These are phyloP conservation scores for Vitis cinerea DNA, from an alignment of 164 flowering plant genomes.

Conservation along the genomic window DNA sequence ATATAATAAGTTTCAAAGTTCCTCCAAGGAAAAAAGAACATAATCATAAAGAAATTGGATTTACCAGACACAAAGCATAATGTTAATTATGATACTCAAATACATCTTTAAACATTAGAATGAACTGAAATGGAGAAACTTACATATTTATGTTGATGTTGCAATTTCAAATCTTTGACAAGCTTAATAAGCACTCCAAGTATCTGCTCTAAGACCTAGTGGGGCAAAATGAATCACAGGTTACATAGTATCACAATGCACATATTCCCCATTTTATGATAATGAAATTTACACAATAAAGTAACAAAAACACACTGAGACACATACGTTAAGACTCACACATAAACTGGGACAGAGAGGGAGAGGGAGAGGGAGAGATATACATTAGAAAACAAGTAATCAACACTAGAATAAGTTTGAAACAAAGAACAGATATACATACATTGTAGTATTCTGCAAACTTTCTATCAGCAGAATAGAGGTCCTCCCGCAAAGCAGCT, in stretches of 20 bases:
- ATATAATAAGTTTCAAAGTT: neutral
- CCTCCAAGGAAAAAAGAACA: neutral
- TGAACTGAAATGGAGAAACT: constrained; percentile 19
- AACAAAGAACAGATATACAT: constrained; percentile 12
- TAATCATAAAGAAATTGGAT: neutral
- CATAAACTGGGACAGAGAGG: too few species aligned
- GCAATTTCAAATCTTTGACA: constrained; percentile 94
- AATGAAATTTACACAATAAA: neutral
- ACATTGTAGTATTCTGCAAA: constrained; percentile 95
- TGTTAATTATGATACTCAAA: constrained; percentile 2
- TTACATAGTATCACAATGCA: neutral
- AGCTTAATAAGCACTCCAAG: constrained; percentile 92
- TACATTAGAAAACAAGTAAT: too few species aligned
- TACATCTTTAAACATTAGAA: constrained; percentile 3
- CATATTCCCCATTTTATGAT: neutral
- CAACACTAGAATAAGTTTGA: neutral
- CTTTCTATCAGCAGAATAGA: constrained; percentile 89
- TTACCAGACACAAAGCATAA: too few species aligned
- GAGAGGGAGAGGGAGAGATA: too few species aligned
- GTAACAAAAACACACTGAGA: neutral
- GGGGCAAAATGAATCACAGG: constrained; percentile 7
- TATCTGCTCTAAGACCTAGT: constrained; percentile 95
- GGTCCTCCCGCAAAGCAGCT: constrained; percentile 76
- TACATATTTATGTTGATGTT: constrained; percentile 94
- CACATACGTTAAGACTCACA: too few species aligned